Evolutionary conservation across 306 rosid species (phyloP).

Genomic region (Astragalus membranaceus): DNA sequence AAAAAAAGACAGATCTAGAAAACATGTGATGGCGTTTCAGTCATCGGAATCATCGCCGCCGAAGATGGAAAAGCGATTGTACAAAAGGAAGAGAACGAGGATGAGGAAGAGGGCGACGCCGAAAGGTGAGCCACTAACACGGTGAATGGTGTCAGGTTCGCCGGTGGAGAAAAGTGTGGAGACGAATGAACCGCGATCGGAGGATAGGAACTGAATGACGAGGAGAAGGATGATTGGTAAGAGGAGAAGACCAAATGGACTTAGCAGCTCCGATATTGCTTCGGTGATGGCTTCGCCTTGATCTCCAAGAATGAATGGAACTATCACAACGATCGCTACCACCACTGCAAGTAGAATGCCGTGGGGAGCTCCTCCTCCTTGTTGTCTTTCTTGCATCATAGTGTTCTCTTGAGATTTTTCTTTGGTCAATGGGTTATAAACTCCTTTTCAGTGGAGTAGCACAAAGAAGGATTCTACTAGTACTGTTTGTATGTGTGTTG

Average conservation of each 20-base stretch:
- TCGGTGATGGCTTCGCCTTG: constrained; percentile 72
- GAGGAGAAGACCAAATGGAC: constrained; percentile 77
- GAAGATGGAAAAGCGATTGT: constrained; percentile 67
- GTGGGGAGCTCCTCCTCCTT: constrained; percentile 58
- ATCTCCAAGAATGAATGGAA: constrained; percentile 65
- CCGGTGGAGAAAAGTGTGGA: constrained; percentile 66
- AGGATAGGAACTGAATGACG: constrained; percentile 81
- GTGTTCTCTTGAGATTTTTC: neutral
- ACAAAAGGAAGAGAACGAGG: constrained; percentile 57
- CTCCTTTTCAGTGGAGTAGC: too few species aligned
- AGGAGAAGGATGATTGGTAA: constrained; percentile 82
- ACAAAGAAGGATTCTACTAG: too few species aligned
- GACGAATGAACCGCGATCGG: constrained; percentile 74
- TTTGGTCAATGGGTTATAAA: too few species aligned
- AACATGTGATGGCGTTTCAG: neutral
- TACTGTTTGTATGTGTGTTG: neutral
- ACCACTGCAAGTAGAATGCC: constrained; percentile 63
- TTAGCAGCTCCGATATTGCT: constrained; percentile 63
- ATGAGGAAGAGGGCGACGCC: constrained; percentile 78
- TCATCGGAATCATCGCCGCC: constrained; percentile 69
- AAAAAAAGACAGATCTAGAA: constrained; percentile 18
- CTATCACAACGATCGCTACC: constrained; percentile 45
- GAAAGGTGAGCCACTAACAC: constrained; percentile 71
- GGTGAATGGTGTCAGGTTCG: constrained; percentile 77
- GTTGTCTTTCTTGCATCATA: constrained; percentile 44